Conservation (phyloP, 129 eudicot genomes). For the Logfia minima region DNA sequence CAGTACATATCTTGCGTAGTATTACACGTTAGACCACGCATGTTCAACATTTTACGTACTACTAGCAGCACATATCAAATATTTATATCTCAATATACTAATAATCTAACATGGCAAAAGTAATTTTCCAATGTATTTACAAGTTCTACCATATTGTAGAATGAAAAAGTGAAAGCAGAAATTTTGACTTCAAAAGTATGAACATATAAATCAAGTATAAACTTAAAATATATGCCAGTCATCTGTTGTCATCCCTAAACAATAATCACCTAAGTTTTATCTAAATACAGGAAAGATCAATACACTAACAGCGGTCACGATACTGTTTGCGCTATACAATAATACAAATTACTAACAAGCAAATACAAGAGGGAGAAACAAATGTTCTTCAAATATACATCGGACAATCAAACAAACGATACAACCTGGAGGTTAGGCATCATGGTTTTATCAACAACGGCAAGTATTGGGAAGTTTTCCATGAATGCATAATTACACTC, state of each 20-base stretch:
- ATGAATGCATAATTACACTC: not conserved
- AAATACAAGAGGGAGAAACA: slow-evolving; percentile 7
- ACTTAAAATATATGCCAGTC: not conserved
- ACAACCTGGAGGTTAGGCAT: not conserved
- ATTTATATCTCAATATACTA: too few relatives aligned
- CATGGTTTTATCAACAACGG: not conserved
- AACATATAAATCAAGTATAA: not conserved
- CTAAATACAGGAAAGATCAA: slow-evolving; percentile 1
- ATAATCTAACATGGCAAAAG: too few relatives aligned
- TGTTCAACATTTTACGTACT: too few relatives aligned
- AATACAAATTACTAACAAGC: not conserved
- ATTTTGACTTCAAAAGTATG: not conserved
- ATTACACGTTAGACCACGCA: too few relatives aligned
- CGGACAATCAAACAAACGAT: slow-evolving; percentile 14
- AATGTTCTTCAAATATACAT: not conserved
- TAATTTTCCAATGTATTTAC: not conserved
- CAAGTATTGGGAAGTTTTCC: not conserved
- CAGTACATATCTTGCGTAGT: too few relatives aligned
- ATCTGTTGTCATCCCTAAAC: not conserved
- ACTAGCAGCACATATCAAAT: too few relatives aligned
- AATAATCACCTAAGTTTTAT: slow-evolving; percentile 9
- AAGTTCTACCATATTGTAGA: not conserved
- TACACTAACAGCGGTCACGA: not conserved
- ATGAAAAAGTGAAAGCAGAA: too few relatives aligned
- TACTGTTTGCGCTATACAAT: slow-evolving; percentile 15